Evolutionary conservation across 352 stramenopile genomes (phyloP), one percentile per base, ranked within the genome.

Genomic region (Globisporangium radiosum): DNA sequence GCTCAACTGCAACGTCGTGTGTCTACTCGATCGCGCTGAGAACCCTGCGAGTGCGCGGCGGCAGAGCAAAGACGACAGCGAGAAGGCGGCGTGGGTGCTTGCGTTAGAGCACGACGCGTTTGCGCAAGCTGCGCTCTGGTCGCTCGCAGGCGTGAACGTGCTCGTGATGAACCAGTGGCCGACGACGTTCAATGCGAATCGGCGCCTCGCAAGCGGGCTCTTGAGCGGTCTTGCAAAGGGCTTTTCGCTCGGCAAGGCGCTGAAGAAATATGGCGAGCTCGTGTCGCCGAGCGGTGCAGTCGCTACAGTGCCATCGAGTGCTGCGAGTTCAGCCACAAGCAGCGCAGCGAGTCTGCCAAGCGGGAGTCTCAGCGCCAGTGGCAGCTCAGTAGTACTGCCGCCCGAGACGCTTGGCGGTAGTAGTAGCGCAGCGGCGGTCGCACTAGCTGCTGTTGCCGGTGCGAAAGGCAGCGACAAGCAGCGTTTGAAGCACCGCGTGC

Each of bases 61-160:
- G 19, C 86, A 94, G 68, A 95, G 82, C 67, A 96, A 96, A 68
- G 36, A 83, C 44, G 83, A 96, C 63, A 96, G 79, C 45, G 72
- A 92, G 43, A 96, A 97, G 60, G 42, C 67, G 0, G 60, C 63
- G 1, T 76, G 70, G 68, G 66, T 92, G 48, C 62, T 82, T 7
- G 70, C 72, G 9, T 47, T 96, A 25, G 89, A 95, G 38, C 64
- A 73, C 25, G 80, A 92, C 52, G 58, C 79, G 39, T 83, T 82
- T 56, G 68, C 76, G 36, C 81, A 76, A 5, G 82, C 81, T 0
- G 49, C 90, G 33, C 74, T 97, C 3, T 79, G 88, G 48, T 91
- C 87, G 6, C 69, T 97, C 3, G 75, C 69, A 14, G 89, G 89
- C 1, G 73, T 91, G 42, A 94, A 93, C 45, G 60, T 72, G 7